Conservation (phyloP, 2,329 filamentous ascomycete genomes). For the Biscogniauxia sp. region DNA sequence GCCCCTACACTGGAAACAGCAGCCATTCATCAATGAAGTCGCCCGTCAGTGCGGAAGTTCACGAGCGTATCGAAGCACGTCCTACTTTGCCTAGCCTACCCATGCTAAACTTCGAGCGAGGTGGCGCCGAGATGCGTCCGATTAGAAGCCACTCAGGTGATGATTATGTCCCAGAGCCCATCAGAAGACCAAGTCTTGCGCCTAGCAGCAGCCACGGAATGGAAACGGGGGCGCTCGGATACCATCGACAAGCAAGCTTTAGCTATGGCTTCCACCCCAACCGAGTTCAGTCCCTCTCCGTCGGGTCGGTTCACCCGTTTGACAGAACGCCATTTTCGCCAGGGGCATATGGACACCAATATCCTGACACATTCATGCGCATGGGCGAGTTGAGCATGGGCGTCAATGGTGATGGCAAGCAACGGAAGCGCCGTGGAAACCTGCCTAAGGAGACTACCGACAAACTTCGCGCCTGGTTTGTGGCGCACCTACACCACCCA, state of each 20-base stretch:
- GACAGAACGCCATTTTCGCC: constrained; percentile 45
- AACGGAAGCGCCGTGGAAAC: constrained; percentile 72
- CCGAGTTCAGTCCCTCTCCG: constrained; percentile 45
- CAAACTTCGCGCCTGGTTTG: constrained; percentile 76
- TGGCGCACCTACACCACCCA: constrained; percentile 72
- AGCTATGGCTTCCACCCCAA: constrained; percentile 41
- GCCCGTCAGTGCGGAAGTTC: constrained; percentile 31
- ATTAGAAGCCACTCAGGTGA: constrained; percentile 36
- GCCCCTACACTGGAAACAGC: constrained; percentile 34
- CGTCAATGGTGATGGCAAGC: constrained; percentile 45
- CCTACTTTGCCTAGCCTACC: constrained; percentile 42
- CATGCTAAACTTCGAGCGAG: constrained; percentile 38
- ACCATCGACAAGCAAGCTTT: constrained; percentile 34
- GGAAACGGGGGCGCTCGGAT: constrained; percentile 33
- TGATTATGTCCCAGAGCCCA: constrained; percentile 31
- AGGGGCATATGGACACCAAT: constrained; percentile 39
- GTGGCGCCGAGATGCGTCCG: constrained; percentile 30
- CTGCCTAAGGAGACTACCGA: constrained; percentile 88
- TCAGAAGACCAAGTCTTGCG: constrained; percentile 25
- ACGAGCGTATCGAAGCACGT: constrained; percentile 36
- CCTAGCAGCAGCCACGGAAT: constrained; percentile 27
- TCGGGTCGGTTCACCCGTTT: constrained; percentile 42
- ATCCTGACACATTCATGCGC: constrained; percentile 41
- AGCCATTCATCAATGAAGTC: constrained; percentile 32
- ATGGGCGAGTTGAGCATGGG: constrained; percentile 40